Evolutionary conservation across 805 yeast species (phyloP).

Genomic region (Grigorovia jiainica): DNA sequence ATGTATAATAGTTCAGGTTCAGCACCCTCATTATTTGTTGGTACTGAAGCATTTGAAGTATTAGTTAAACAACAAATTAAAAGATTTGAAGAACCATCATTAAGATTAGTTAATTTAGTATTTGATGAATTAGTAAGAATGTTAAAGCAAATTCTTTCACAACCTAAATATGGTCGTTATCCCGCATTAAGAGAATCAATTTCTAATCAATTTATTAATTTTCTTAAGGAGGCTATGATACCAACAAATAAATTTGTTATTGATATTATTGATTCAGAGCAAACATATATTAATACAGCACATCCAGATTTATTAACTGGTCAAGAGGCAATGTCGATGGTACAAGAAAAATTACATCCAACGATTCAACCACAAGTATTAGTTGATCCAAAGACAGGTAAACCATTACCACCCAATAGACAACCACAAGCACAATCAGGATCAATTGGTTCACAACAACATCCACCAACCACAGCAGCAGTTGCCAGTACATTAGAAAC

Average conservation of each 20-base stretch:
- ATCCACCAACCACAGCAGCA: constrained; percentile 13
- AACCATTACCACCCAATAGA: constrained; percentile 51
- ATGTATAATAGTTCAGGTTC: constrained; percentile 96
- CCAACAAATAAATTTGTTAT: constrained; percentile 83
- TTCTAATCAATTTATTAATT: constrained; percentile 68
- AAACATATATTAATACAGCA: constrained; percentile 92
- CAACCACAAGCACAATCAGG: constrained; percentile 34
- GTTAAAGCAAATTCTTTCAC: constrained; percentile 70
- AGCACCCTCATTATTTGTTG: constrained; percentile 91
- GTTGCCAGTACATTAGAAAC: constrained; percentile 9
- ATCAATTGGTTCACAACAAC: too few relatives aligned
- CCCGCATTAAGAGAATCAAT: constrained; percentile 86
- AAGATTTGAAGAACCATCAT: constrained; percentile 88
- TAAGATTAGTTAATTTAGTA: constrained; percentile 79
- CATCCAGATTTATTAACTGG: constrained; percentile 96
- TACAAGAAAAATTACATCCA: constrained; percentile 68
- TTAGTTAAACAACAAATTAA: constrained; percentile 87
- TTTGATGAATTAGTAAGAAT: constrained; percentile 93
- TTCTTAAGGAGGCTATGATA: constrained; percentile 62
- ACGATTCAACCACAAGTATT: constrained; percentile 65
- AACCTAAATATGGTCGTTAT: constrained; percentile 77
- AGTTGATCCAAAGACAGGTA: constrained; percentile 85
- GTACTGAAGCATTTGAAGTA: constrained; percentile 94
- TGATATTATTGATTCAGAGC: constrained; percentile 79
- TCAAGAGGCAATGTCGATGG: constrained; percentile 87